Conservation (phyloP, 345 rosid genomes). For the Reutealis trisperma region DNA sequence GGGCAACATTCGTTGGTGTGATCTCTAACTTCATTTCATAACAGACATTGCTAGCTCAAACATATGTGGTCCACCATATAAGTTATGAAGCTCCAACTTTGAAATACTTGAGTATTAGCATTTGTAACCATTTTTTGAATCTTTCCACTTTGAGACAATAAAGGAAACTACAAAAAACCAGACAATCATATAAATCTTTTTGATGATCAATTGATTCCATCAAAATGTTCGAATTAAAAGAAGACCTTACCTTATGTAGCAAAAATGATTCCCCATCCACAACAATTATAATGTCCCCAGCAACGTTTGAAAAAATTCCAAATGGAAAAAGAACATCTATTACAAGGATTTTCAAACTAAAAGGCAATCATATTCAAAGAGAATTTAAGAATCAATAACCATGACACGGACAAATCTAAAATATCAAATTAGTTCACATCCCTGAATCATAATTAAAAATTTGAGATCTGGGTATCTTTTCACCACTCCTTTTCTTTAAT, state of each 20-base stretch:
- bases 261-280: constrained; percentile 82
- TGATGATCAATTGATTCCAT: neutral
- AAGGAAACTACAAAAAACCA: constrained; percentile 59
- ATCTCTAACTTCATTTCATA: constrained; percentile 91
- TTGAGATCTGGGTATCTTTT: constrained; percentile 2
- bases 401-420: neutral
- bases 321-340: constrained; percentile 11
- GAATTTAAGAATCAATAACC: neutral
- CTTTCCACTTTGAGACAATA: constrained; percentile 81
- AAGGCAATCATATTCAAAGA: neutral
- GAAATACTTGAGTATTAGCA: constrained; percentile 46
- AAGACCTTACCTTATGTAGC: constrained; percentile 67
- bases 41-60: constrained; percentile 90
- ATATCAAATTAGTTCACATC: neutral
- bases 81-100: constrained; percentile 52
- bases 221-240: neutral
- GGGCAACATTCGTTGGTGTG: constrained; percentile 61
- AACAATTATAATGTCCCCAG: constrained; percentile 74
- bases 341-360: neutral
- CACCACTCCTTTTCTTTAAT: neutral
- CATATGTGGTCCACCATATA: constrained; percentile 72
- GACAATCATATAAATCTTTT: neutral
- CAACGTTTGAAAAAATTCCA: constrained; percentile 88
- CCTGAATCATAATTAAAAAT: neutral
- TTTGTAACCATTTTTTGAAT: constrained; percentile 66